phyloP scores from a whole-genome alignment of 768 basidiomycete species.

The Suillus alpinus region DNA sequence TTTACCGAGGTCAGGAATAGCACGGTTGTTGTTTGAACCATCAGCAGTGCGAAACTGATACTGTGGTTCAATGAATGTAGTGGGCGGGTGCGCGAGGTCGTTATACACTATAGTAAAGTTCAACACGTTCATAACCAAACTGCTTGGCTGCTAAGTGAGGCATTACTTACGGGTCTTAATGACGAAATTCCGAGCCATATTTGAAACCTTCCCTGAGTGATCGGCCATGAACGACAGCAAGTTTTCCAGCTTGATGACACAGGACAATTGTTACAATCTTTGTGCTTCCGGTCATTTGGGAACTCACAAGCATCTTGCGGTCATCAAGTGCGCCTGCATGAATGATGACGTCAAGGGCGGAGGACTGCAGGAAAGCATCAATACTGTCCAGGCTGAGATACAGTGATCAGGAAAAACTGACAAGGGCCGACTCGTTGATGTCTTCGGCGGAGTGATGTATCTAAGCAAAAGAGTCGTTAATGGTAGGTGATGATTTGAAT shows the following conservation, averaged over 20 bases:
- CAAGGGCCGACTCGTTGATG: slow-evolving; percentile 27
- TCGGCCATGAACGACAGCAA: slow-evolving; percentile 60
- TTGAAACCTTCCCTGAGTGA: slow-evolving; percentile 43
- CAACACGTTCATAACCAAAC: not conserved
- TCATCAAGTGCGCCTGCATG: slow-evolving; percentile 70
- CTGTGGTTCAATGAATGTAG: slow-evolving; percentile 61
- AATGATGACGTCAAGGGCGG: slow-evolving; percentile 56
- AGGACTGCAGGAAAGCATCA: slow-evolving; percentile 38
- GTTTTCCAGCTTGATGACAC: slow-evolving; percentile 59
- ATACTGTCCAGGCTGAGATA: not conserved
- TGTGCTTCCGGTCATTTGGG: not conserved
- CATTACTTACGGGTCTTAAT: slow-evolving; percentile 54
- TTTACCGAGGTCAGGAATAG: slow-evolving; percentile 68
- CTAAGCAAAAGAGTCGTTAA: slow-evolving; percentile 9
- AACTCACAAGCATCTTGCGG: slow-evolving; percentile 69
- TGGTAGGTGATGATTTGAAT: not conserved
- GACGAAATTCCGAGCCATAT: slow-evolving; percentile 34
- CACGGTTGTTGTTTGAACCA: slow-evolving; percentile 73
- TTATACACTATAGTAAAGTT: slow-evolving; percentile 59
- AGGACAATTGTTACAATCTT: not conserved
- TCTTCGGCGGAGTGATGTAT: slow-evolving; percentile 28
- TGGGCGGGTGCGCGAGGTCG: slow-evolving; percentile 79
- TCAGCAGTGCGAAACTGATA: slow-evolving; percentile 73
- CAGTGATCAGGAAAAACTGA: slow-evolving; percentile 6
- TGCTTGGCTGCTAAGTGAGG: not conserved